phyloP scores from a whole-genome alignment of 2,329 filamentous ascomycete species.

The Penicillium sp. region DNA sequence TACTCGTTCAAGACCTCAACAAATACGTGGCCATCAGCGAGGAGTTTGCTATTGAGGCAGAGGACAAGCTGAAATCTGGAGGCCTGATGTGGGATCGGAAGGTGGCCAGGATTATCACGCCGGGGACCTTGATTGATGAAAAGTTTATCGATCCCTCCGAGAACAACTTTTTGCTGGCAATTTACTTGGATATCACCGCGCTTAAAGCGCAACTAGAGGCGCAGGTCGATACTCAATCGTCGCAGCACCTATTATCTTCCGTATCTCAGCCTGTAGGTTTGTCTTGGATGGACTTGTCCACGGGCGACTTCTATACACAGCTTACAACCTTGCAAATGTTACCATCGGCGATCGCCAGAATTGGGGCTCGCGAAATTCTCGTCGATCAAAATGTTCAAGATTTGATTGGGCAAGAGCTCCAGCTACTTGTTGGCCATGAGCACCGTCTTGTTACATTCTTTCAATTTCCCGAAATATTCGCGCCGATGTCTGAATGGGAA shows the following conservation, averaged over 20 bases:
- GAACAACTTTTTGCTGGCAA: conserved; percentile 88
- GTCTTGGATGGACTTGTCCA: conserved; percentile 94
- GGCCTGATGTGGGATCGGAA: conserved; percentile 82
- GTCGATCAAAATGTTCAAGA: conserved; percentile 67
- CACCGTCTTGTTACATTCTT: conserved; percentile 77
- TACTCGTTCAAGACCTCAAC: conserved; percentile 86
- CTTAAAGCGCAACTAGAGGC: conserved; percentile 27
- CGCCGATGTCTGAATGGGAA: conserved; percentile 67
- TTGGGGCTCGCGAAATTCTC: conserved; percentile 83
- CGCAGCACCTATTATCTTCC: conserved; percentile 36
- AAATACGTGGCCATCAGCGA: conserved; percentile 93
- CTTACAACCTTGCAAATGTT: conserved; percentile 70
- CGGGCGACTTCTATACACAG: conserved; percentile 91
- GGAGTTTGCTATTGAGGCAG: conserved; percentile 77
- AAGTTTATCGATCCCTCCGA: conserved; percentile 93
- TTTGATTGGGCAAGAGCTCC: conserved; percentile 63
- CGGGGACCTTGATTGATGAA: conserved; percentile 94
- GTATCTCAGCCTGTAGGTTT: conserved; percentile 65
- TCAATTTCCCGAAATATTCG: conserved; percentile 48
- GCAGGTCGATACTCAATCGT: conserved; percentile 27
- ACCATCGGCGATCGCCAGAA: conserved; percentile 78
- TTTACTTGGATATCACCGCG: conserved; percentile 60
- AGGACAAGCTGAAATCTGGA: conserved; percentile 72
- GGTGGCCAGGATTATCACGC: conserved; percentile 86
- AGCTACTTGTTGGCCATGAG: conserved; percentile 72